Base-by-base conservation (phyloP, 352 stramenopile species). In the Phytophthora pluvialis region DNA sequence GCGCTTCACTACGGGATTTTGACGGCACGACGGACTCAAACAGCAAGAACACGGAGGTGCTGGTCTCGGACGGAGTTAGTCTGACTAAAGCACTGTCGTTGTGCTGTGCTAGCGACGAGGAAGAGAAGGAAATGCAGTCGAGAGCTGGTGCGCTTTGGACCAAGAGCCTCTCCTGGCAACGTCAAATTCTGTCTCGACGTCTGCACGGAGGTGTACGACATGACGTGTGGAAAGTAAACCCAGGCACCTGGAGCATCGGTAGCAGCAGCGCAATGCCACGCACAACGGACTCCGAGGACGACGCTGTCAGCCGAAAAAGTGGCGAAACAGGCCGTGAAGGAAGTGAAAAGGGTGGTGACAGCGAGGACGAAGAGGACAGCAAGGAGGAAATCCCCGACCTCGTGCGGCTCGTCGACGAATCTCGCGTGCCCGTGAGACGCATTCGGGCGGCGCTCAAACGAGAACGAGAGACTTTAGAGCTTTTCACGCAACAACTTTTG, bases 401-500 rank as follows among this genome's bases (percentile, higher is more conserved):
- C 8, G 35, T 47, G 10, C 57, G 25, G 33, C 33, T 78, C 0
- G 70, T 75, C 5, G 60, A 79, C 13, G 75, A 81, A 15, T 64
- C 49, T 2, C 52, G 70, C 3, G 73, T 87, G 6, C 70, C 78
- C 3, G 73, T 90, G 31, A 58, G 78, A 35, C 80, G 72, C 29
- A 65, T 85, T 18, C 58, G 66, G 3, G 52, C 57, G 11, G 56
- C 60, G 12, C 62, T 90, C 12, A 71, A 75, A n/a, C 62, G 53
- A 10, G 78, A 90, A 54, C 72, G 71, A 33, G 11, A 58, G 3
- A 45, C 75, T 5, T 60, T 90, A 28, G 46, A 62, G 13, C 18
- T 67, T n/a, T 90, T 84, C 56, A 86, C 77, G 8, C 63, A 87
- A 4, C 48, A 79, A 57, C 73, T 90, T 8, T 49, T 88, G 13